Evolutionary conservation across 139 green algal genomes (phyloP).

Genomic region (Chlorella vulgaris): DNA sequence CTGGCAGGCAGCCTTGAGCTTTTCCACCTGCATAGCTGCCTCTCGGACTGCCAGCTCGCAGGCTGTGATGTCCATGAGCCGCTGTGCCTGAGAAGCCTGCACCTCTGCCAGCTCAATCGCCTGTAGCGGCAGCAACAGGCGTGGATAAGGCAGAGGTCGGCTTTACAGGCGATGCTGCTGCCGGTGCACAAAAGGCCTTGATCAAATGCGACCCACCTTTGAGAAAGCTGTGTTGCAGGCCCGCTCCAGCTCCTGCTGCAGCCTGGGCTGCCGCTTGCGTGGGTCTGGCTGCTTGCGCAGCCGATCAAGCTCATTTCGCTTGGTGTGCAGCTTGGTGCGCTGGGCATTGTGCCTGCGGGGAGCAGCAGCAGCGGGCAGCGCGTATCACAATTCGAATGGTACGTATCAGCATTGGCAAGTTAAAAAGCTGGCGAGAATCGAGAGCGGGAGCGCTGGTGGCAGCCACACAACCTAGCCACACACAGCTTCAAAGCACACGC

Average conservation of each 20-base stretch:
- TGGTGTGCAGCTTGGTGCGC: not conserved
- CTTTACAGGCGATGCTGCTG: not conserved
- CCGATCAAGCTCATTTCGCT: constrained; percentile 6
- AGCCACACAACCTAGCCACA: too few relatives aligned
- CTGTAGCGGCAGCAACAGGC: not conserved
- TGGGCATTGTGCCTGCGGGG: not conserved
- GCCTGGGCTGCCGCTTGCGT: not conserved
- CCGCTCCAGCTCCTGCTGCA: not conserved
- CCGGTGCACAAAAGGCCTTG: too few relatives aligned
- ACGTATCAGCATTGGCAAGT: too few relatives aligned
- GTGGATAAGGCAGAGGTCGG: not conserved
- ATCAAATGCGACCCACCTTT: not conserved
- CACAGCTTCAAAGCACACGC: too few relatives aligned
- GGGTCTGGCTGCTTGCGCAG: not conserved
- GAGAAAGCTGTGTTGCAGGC: not conserved
- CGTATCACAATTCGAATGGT: too few relatives aligned
- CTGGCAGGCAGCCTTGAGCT: not conserved
- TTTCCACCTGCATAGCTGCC: constrained; percentile 13
- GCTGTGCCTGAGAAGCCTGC: constrained; percentile 26
- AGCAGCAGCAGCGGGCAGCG: too few relatives aligned
- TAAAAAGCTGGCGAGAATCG: too few relatives aligned
- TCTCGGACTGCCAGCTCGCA: constrained; percentile 19
- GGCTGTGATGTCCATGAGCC: not conserved
- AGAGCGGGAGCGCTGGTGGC: too few relatives aligned
- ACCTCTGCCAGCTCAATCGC: not conserved